Percentiles rank a stretch among this genome's conserved stretches.
Evolutionary conservation across 2,329 filamentous ascomycete genomes (phyloP).

Genomic region (Verticillium tricorpus): DNA sequence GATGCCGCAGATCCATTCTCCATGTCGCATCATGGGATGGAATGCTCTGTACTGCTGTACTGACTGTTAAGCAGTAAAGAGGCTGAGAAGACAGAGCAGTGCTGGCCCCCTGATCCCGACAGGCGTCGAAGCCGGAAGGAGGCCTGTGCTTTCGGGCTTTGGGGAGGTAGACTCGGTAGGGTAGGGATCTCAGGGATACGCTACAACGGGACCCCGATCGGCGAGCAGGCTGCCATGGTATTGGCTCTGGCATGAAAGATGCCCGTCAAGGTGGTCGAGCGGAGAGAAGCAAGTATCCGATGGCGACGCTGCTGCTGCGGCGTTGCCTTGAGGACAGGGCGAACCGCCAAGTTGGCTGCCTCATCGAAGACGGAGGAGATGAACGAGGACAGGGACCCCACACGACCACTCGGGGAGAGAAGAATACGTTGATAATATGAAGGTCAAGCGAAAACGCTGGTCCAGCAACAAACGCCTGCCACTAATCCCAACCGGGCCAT

Average conservation of each 20-base stretch:
- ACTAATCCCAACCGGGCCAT: background rate
- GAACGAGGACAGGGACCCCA: background rate
- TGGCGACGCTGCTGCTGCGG: too few relatives aligned
- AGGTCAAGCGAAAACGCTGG: background rate
- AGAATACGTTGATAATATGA: background rate
- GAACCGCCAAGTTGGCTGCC: too few relatives aligned
- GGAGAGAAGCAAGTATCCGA: background rate
- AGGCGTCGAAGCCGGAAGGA: background rate
- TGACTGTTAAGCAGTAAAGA: background rate
- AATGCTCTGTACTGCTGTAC: too few relatives aligned
- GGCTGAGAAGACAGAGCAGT: background rate
- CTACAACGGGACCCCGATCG: background rate
- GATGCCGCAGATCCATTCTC: background rate
- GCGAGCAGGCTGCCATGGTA: background rate
- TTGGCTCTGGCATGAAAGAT: background rate
- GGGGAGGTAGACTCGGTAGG: background rate
- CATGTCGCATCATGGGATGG: background rate
- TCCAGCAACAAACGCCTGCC: background rate
- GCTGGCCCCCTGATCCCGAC: background rate
- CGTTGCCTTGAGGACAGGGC: too few relatives aligned
- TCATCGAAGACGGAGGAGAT: too few relatives aligned
- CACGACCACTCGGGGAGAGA: background rate
- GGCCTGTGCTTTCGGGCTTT: background rate
- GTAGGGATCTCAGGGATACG: background rate
- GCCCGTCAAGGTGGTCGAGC: background rate